Evolutionary conservation across 2,329 filamentous ascomycete species (phyloP).

Genomic region (Mycocentrospora acerina): DNA sequence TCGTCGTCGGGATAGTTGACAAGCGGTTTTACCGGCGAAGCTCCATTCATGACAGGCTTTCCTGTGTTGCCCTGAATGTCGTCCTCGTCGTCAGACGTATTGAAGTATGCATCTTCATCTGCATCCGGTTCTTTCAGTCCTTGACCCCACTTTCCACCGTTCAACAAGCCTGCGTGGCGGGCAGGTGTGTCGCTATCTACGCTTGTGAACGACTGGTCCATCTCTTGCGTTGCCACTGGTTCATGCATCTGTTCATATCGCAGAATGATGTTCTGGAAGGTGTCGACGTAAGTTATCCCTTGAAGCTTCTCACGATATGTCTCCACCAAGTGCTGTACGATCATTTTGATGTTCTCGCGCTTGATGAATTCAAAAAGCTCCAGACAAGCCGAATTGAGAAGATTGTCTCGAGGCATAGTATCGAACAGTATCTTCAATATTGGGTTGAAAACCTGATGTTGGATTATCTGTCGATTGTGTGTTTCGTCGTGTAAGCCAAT

Average conservation of each 20-base stretch:
- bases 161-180: slow-evolving; percentile 50
- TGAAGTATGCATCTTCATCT: slow-evolving; percentile 92
- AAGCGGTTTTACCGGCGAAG: slow-evolving; percentile 64
- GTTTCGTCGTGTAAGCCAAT: slow-evolving; percentile 87
- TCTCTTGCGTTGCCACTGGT: slow-evolving; percentile 60
- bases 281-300: slow-evolving; percentile 77
- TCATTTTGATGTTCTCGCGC: slow-evolving; percentile 60
- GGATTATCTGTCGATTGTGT: slow-evolving; percentile 80
- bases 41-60: slow-evolving; percentile 59
- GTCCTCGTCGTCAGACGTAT: slow-evolving; percentile 83
- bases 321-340: slow-evolving; percentile 82
- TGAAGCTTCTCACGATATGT: slow-evolving; percentile 78
- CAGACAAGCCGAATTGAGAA: slow-evolving; percentile 89
- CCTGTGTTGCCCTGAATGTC: slow-evolving; percentile 41
- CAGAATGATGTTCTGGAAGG: slow-evolving; percentile 73
- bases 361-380: slow-evolving; percentile 93
- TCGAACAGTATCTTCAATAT: slow-evolving; percentile 81
- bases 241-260: slow-evolving; percentile 72
- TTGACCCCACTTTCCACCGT: slow-evolving; percentile 63
- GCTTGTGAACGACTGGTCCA: slow-evolving; percentile 66
- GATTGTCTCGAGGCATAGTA: slow-evolving; percentile 88
- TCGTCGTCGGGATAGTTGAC: slow-evolving; percentile 95
- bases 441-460: slow-evolving; percentile 78
- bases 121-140: slow-evolving; percentile 81
- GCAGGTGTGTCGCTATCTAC: slow-evolving; percentile 59